phyloP scores from a whole-genome alignment of 2,329 filamentous ascomycete species.

The Neonectria ditissima region DNA sequence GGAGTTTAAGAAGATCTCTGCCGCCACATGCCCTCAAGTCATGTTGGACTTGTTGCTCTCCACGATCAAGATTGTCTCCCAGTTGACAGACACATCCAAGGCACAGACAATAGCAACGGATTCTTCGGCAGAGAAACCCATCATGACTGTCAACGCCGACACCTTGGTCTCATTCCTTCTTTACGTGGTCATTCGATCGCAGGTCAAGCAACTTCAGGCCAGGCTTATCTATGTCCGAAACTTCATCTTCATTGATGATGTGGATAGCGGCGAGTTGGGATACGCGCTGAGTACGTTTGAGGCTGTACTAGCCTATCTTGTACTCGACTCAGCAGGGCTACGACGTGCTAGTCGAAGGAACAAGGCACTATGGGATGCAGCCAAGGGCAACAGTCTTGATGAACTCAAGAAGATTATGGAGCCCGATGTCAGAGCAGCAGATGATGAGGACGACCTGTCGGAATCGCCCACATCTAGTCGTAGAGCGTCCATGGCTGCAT shows the following conservation, averaged over 20 bases:
- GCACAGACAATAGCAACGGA: slow-evolving; percentile 51
- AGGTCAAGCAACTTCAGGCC: slow-evolving; percentile 88
- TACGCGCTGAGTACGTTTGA: slow-evolving; percentile 97
- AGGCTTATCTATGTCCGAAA: slow-evolving; percentile 94
- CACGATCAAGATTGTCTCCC: slow-evolving; percentile 86
- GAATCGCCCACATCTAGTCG: slow-evolving; percentile 56
- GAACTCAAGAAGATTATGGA: slow-evolving; percentile 85
- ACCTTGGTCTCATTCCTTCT: slow-evolving; percentile 91
- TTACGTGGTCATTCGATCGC: slow-evolving; percentile 91
- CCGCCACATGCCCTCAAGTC: slow-evolving; percentile 83
- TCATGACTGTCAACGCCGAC: slow-evolving; percentile 81
- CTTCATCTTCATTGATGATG: slow-evolving; percentile 97
- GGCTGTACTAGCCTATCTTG: slow-evolving; percentile 89
- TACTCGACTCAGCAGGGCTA: slow-evolving; percentile 82
- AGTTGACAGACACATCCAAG: slow-evolving; percentile 66
- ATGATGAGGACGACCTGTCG: slow-evolving; percentile 59
- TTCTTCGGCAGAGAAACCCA: slow-evolving; percentile 62
- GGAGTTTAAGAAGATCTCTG: slow-evolving; percentile 86
- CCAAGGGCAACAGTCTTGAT: slow-evolving; percentile 79
- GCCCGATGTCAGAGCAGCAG: slow-evolving; percentile 66
- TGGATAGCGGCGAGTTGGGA: slow-evolving; percentile 94
- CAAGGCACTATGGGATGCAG: slow-evolving; percentile 87
- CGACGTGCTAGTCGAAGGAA: slow-evolving; percentile 89
- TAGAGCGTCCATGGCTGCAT: slow-evolving; percentile 56
- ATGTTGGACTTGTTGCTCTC: slow-evolving; percentile 86